Evolutionary conservation across 2,329 filamentous ascomycete species (phyloP).

Genomic region (Ophiostoma piceae): DNA sequence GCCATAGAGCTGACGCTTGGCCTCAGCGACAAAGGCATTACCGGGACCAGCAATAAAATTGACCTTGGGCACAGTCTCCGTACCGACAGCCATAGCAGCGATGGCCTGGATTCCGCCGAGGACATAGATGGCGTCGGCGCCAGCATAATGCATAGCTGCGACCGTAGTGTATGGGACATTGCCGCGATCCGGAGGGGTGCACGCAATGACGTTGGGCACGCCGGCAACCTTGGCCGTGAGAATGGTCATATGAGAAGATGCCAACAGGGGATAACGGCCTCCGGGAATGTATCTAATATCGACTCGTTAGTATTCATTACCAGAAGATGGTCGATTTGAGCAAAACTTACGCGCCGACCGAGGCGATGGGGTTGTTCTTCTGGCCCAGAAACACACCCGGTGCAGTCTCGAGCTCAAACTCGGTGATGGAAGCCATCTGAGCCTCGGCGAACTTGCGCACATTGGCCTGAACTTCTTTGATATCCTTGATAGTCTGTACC

Average conservation of each 20-base stretch:
- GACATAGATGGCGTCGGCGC: conserved; percentile 47
- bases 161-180: conserved; percentile 45
- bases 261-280: conserved; percentile 49
- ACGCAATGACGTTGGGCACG: conserved; percentile 45
- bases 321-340: no score
- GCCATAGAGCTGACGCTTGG: conserved; percentile 49
- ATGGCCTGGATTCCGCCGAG: conserved; percentile 52
- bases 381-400: conserved; percentile 49
- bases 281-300: conserved; percentile 35
- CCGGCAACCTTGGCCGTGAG: conserved; percentile 51
- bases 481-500: conserved; percentile 39
- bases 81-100: conserved; percentile 55
- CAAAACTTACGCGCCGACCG: conserved; percentile 40
- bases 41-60: conserved; percentile 52
- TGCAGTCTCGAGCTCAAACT: conserved; percentile 48
- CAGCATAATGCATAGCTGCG: conserved; percentile 46
- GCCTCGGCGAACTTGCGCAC: conserved; percentile 46
- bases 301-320: background rate
- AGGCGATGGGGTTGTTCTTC: conserved; percentile 44
- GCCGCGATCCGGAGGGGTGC: conserved; percentile 48
- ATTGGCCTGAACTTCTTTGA: conserved; percentile 44
- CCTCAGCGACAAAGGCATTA: conserved; percentile 52
- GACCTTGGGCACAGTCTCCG: conserved; percentile 50
- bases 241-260: conserved; percentile 52
- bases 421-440: conserved; percentile 41